These are phyloP conservation scores for Oryza glaberrima DNA, from an alignment of 176 grass and related monocot species.

Conservation along the genomic window DNA sequence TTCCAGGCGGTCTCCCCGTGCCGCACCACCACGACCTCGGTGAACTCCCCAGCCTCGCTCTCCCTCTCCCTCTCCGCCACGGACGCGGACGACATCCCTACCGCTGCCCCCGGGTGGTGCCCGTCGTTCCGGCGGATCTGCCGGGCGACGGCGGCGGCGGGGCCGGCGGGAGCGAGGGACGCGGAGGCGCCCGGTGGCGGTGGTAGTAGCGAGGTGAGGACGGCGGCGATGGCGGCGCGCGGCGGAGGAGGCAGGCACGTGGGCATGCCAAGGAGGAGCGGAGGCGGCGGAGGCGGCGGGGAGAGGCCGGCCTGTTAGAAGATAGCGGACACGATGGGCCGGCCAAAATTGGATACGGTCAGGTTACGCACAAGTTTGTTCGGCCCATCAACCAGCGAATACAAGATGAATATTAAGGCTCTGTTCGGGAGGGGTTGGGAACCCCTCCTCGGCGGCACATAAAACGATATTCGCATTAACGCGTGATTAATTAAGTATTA, in stretches of 20 bases:
- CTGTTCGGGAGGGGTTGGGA: no score
- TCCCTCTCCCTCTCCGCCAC: not conserved
- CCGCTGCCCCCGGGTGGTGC: not conserved
- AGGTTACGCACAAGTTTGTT: no score
- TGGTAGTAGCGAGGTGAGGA: not conserved
- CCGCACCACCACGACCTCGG: conserved; percentile 77
- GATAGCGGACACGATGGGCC: not conserved
- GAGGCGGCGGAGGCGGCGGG: not conserved
- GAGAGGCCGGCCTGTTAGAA: not conserved
- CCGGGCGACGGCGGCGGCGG: not conserved
- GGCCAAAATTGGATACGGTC: not conserved
- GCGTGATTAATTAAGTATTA: no score
- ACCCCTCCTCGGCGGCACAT: no score
- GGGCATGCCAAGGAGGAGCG: not conserved
- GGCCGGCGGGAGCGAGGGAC: not conserved
- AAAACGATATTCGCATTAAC: no score
- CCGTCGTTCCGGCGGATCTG: not conserved
- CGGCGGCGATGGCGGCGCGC: not conserved
- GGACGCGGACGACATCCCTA: conserved; percentile 43
- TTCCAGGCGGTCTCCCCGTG: conserved; percentile 89
- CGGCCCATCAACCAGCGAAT: no score
- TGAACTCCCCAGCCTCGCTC: conserved; percentile 39
- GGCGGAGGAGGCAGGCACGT: not conserved
- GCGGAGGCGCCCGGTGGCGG: not conserved
- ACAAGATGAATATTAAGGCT: no score